Evolutionary conservation across 1,284 basidiomycete species (phyloP), one percentile per base, ranked within the genome.

Genomic region (Irpex sp.): DNA sequence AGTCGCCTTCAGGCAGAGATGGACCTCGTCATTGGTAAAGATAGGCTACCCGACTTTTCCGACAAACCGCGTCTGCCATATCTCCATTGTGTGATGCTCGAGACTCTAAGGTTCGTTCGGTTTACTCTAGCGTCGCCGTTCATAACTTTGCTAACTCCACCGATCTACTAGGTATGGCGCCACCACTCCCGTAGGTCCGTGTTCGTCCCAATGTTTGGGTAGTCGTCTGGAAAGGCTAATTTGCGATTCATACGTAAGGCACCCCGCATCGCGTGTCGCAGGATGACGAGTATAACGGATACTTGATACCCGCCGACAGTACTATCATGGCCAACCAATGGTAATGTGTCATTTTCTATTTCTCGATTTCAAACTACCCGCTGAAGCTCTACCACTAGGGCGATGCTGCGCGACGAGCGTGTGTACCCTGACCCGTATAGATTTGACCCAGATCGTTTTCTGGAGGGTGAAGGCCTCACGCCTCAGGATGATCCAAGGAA

Each of bases 41-140:
- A 65, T 26, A 63, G 76, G 13, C 64, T 78, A 0, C 77, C 78
- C 0, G 69, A 62, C n/a, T 73, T 77, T 56, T 67, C 63, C 3
- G 77, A 79, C 61, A 61, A 70, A 43, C 55, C 65, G 2, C 63
- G 63, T 5, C 63, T 78, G 13, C 74, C 76, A 1, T 77, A 76
- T 64, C 67, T 77, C 46, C 63, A 71, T 11, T 74, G 73, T 0
- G 66, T 74, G 26, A 65, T 77, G 5, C 70, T 72, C 55, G 78
- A 79, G 66, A 64, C 68, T 4, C 43, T 76, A 11, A 55, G 65
- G 58, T 66, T 21, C 0, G 61, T 15, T 17, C 37, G 6, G 33
- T 8, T 33, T 33, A 3, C 31, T 33, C 31, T 33, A 33, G 31
- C 31, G 31, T 33, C 31, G 31, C 6, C 6, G 31, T 33, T 33